Evolutionary conservation across 1,139 yeast genomes (phyloP).

Genomic region (Yarrowia galli): DNA sequence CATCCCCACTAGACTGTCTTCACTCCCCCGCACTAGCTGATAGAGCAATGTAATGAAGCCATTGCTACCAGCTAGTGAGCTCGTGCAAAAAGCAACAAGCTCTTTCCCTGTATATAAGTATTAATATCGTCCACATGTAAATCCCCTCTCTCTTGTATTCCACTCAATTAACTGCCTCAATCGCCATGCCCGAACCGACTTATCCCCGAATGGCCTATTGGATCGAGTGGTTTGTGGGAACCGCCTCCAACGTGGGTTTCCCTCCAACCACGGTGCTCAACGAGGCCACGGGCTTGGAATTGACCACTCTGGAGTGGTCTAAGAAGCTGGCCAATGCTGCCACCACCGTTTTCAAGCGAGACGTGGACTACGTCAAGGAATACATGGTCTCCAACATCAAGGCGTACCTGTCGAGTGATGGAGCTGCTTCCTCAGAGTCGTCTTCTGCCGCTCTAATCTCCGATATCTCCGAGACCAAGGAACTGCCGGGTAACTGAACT

Average conservation of each 20-base stretch:
- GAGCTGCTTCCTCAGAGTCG: background rate
- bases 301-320: conserved; percentile 32
- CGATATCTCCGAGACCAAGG: conserved; percentile 33
- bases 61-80: background rate
- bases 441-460: conserved; percentile 8
- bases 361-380: background rate
- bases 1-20: conserved; percentile 18
- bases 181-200: conserved; percentile 16
- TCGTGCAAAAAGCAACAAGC: conserved; percentile 1
- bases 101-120: conserved; percentile 8
- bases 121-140: background rate
- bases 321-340: conserved; percentile 6
- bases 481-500: conserved; percentile 31
- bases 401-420: background rate
- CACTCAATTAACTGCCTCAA: no score
- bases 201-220: conserved; percentile 35
- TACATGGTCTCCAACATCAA: conserved; percentile 15
- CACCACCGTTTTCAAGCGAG: conserved; percentile 13
- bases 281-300: conserved; percentile 29
- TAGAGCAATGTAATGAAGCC: conserved; percentile 5
- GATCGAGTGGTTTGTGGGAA: conserved; percentile 30
- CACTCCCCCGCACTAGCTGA: conserved; percentile 20
- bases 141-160: background rate
- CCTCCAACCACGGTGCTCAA: conserved; percentile 31
- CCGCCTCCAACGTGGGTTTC: conserved; percentile 15